Conservation (phyloP, 768 basidiomycete species). For the Pleurotus pulmonarius region DNA sequence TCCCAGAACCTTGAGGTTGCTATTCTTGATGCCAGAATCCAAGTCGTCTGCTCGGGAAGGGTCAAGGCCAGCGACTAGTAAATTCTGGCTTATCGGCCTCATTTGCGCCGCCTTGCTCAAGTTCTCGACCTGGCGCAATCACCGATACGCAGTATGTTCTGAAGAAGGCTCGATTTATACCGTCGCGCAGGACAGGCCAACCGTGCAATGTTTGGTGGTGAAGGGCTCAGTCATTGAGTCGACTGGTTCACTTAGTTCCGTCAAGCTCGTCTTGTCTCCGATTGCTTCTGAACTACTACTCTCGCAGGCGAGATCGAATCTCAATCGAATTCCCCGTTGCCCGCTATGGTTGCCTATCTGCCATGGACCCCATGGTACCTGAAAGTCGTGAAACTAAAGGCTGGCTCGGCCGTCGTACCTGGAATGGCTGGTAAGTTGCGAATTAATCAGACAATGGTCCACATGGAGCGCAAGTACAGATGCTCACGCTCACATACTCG, state of each 20-base stretch:
- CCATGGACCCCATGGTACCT: conserved; percentile 6
- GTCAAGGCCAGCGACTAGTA: not conserved
- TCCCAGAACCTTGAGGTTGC: too few species aligned
- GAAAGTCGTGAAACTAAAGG: conserved; percentile 12
- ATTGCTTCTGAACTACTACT: too few species aligned
- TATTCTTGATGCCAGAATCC: not conserved
- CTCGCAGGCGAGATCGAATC: not conserved
- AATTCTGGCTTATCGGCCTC: conserved; percentile 11
- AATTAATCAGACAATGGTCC: not conserved
- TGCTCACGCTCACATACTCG: conserved; percentile 75
- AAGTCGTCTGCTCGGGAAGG: not conserved
- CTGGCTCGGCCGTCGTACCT: conserved; percentile 56
- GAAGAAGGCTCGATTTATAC: conserved; percentile 57
- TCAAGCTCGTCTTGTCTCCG: not conserved
- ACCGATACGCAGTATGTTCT: conserved; percentile 60
- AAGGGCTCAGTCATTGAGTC: conserved; percentile 41
- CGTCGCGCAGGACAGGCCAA: conserved; percentile 49
- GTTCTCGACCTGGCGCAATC: conserved; percentile 7
- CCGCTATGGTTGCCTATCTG: not conserved
- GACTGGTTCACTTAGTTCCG: conserved; percentile 46
- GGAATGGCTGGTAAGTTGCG: conserved; percentile 61
- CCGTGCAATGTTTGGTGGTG: conserved; percentile 61
- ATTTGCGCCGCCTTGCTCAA: conserved; percentile 10
- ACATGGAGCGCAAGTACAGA: conserved; percentile 36
- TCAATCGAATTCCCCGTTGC: not conserved